Base-by-base conservation (phyloP, 345 rosid species). In the Lepidium didymum region DNA sequence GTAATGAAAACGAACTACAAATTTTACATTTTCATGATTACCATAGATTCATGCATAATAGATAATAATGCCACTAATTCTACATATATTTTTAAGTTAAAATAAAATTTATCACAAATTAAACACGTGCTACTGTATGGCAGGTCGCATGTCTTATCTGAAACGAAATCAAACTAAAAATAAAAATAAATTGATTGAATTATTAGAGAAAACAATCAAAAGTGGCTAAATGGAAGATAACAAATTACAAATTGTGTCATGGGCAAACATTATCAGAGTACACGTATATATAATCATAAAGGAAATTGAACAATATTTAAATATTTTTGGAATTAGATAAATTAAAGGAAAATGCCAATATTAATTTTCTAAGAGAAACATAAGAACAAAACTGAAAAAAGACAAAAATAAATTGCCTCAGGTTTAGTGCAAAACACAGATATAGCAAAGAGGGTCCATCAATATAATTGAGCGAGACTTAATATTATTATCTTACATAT, bases 361-460 rank as follows among this genome's bases (percentile, higher is more conserved):
- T 7, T 2, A 53, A 37, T 44, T 61, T 46, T 55, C 69, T 19
- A 54, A 56, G 16, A 40, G 46, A 62, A 47, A 62, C 60, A 75
- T 68, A 46, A 62, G 55, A 62, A 75, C 70, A 68, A 68, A 75
- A 47, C 63, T 56, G 74, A 75, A 75, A 68, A 29, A 62, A 68
- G 64, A 62, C 74, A 67, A 13, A 54, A 35, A 36, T 12, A 55
- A 69, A 34, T 54, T 18, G 47, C 70, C 45, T 62, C 70, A 21
- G 66, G 12, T 68, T 68, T 75, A 75, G 78, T 67, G 73, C 45
- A 67, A 60, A 68, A 61, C 78, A 54, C 64, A 74, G 58, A 58
- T 51, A 73, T 58, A 35, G 62, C 55, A 73, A 62, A 65, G 61
- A 66, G 67, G 72, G 68, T 52, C 77, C 68, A 74, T 44, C 38